Base-by-base conservation (phyloP, 495 filamentous ascomycete genomes). In the Penicillium fimorum region DNA sequence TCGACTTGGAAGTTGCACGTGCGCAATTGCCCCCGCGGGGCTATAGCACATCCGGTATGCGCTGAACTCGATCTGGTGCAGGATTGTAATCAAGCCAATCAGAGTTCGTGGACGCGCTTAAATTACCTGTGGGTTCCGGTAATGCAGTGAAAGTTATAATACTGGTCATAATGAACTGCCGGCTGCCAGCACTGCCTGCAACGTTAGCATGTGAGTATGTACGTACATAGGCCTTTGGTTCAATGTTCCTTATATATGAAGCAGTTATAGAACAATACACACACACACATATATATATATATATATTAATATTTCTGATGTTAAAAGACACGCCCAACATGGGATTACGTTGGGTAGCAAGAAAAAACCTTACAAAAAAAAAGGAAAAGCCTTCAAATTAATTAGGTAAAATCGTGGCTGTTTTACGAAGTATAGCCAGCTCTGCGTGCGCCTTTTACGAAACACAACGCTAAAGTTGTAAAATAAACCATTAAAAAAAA, bases 11-110 rank as follows among this genome's bases (percentile, higher is more conserved):
- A 38, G 27, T 44, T n/a, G 58, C 63, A 66, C 63, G 63, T 63
- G 63, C 60, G 43, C 53, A 59, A 60, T 49, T 65, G 58, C 63
- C 63, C 40, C 50, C 20, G 47, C 37, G 50, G 53, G 53, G 52
- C 57, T 37, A 46, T 38, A 38, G 29, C 27, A 33, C 24, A 42
- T 52, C 30, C 27, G 29, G 42, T 54, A 46, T 42, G 30, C 43
- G 33, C 17, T 47, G 42, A 35, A 56, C 49, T 29, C 42, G 55
- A 58, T 64, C 55, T 53, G 35, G 50, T 38, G 30, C 3, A 27
- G 32, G 29, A 53, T 44, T 27, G 30, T 22, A 32, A 6, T 46
- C 33, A 3, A 41, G 47, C 60, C 60, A 63, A 60, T 63, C 48
- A 53, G 18, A 46, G 20, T 0, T 4, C 15, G 1, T 15, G 7